Percentiles rank a stretch among this genome's conserved stretches.
Conservation (phyloP, 225 moss, liverwort and hornwort genomes). For the Sphagnum tenellum region DNA sequence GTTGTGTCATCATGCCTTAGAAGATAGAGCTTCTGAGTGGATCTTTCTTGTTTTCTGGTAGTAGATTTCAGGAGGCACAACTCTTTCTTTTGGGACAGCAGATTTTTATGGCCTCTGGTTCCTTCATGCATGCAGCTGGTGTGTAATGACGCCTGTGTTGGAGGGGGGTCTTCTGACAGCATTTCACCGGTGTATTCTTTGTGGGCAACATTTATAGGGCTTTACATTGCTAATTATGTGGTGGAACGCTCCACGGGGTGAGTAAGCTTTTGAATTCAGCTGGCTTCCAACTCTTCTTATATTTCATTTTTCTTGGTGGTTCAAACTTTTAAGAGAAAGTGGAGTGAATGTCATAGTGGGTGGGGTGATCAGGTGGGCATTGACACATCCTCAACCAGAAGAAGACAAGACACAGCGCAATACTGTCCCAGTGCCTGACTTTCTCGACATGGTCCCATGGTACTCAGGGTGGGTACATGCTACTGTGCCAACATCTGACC, state of each 20-base stretch:
- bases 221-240: conserved; percentile 94
- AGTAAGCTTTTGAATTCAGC: background rate
- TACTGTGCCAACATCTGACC: conserved; percentile 8
- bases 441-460: conserved; percentile 99
- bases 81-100: no score
- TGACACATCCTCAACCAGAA: conserved; percentile 88
- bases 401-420: conserved; percentile 56
- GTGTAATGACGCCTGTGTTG: conserved; percentile 81
- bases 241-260: conserved; percentile 99
- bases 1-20: no score
- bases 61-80: no score
- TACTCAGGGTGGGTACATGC: conserved; percentile 78
- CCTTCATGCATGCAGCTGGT: conserved; percentile 54
- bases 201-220: conserved; percentile 98
- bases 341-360: background rate
- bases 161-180: conserved; percentile 59
- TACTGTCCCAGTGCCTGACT: conserved; percentile 73
- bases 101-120: background rate
- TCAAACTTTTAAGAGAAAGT: no score
- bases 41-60: no score
- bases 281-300: no score
- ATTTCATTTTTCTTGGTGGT: no score
- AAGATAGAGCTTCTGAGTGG: no score
- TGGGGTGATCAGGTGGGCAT: conserved; percentile 69
- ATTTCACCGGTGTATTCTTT: conserved; percentile 96